Percentiles rank a stretch among this genome's conserved stretches.
Evolutionary conservation across 2,329 filamentous ascomycete species (phyloP).

Genomic region (Stagonosporopsis chrysanthemi): DNA sequence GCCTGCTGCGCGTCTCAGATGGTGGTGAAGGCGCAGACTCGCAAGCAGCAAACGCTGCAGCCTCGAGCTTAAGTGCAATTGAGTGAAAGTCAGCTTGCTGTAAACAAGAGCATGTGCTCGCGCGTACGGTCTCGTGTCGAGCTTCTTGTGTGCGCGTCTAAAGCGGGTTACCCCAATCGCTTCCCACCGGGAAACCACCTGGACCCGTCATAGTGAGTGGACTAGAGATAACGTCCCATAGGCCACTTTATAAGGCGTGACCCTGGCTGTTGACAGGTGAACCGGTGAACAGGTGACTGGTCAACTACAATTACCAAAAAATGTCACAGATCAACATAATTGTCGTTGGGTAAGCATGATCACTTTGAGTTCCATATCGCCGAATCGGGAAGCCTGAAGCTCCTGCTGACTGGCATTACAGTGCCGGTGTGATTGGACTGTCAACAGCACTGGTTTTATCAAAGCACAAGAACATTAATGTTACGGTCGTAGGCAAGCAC

Average conservation of each 20-base stretch:
- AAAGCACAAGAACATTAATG: conserved; percentile 60
- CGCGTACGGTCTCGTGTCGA: conserved; percentile 31
- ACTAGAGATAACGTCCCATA: conserved; percentile 7
- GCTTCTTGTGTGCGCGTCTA: conserved; percentile 24
- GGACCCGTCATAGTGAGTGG: conserved; percentile 12
- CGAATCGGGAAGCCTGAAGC: conserved; percentile 1
- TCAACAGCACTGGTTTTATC: conserved; percentile 71
- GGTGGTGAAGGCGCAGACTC: not conserved
- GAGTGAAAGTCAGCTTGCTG: conserved; percentile 9
- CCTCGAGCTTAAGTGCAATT: conserved; percentile 1
- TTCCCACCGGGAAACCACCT: conserved; percentile 11
- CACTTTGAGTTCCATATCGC: conserved; percentile 8
- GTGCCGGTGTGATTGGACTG: conserved; percentile 71
- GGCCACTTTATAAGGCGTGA: conserved; percentile 11
- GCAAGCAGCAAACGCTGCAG: conserved; percentile 10
- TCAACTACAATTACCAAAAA: not conserved
- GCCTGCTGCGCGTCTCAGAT: conserved; percentile 13
- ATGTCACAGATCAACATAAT: conserved; percentile 50
- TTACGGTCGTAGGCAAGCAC: conserved; percentile 82
- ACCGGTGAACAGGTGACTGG: no score
- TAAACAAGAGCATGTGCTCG: conserved; percentile 35
- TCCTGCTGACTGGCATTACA: conserved; percentile 40
- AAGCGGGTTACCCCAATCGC: conserved; percentile 9
- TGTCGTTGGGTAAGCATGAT: conserved; percentile 55
- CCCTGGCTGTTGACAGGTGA: not conserved